Evolutionary conservation across 208 protist genomes (phyloP).

Genomic region (Wallacemonas sp.): DNA sequence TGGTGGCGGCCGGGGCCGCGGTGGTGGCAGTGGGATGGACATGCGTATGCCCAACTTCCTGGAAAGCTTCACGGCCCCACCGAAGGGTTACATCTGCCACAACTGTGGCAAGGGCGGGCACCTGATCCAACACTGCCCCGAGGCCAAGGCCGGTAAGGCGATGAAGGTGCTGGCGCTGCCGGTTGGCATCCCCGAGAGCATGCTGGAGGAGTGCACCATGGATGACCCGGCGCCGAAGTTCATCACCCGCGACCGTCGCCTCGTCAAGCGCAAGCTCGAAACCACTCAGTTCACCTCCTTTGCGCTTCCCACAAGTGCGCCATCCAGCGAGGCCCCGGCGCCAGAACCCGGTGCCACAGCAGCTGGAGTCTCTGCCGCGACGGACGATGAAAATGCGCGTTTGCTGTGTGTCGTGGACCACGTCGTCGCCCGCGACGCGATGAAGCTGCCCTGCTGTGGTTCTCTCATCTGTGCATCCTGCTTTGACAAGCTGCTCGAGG

Average conservation of each 20-base stretch:
- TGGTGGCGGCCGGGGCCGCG: constrained; percentile 15
- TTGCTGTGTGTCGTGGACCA: constrained; percentile 52
- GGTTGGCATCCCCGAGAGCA: constrained; percentile 86
- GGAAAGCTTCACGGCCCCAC: constrained; percentile 68
- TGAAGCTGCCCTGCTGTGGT: constrained; percentile 73
- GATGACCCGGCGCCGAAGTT: constrained; percentile 89
- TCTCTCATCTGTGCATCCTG: constrained; percentile 61
- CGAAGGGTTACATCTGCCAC: constrained; percentile 84
- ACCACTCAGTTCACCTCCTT: constrained; percentile 55
- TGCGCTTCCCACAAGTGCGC: constrained; percentile 11
- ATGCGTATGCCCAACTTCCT: constrained; percentile 30
- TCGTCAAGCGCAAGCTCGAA: constrained; percentile 80
- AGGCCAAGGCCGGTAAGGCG: constrained; percentile 46
- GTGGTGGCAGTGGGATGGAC: constrained; percentile 1
- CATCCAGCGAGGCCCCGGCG: not conserved
- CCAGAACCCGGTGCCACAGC: constrained; percentile 5
- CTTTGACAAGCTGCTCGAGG: constrained; percentile 61
- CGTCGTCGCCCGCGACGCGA: constrained; percentile 57
- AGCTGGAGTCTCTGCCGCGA: not conserved
- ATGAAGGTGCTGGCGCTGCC: constrained; percentile 69
- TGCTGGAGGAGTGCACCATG: constrained; percentile 86
- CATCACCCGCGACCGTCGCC: constrained; percentile 75
- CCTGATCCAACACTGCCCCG: constrained; percentile 84
- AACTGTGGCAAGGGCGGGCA: constrained; percentile 88
- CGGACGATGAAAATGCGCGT: not conserved